Conservation (phyloP, 495 filamentous ascomycete species). For the Antarctomyces pellizariae region DNA sequence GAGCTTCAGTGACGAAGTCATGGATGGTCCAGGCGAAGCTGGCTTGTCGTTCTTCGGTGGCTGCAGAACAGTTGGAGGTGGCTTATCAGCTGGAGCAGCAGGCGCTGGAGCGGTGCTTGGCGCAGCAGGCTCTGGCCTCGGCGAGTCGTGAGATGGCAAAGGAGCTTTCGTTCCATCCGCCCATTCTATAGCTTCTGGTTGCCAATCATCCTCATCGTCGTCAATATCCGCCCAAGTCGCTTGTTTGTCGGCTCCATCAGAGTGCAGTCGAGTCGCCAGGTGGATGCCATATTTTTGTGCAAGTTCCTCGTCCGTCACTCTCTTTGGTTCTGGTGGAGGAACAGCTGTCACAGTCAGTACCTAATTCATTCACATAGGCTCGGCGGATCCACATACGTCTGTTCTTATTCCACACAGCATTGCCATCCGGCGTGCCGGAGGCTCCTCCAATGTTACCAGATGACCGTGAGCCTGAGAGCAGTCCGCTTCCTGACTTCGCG, state of each 20-base stretch:
- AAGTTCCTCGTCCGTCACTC: slow-evolving; percentile 90
- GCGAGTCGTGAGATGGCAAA: slow-evolving; percentile 37
- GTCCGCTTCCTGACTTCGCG: slow-evolving; percentile 26
- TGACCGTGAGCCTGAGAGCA: slow-evolving; percentile 22
- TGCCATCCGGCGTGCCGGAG: slow-evolving; percentile 28
- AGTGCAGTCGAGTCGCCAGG: slow-evolving; percentile 70
- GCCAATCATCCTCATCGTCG: slow-evolving; percentile 97
- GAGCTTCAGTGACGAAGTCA: slow-evolving; percentile 19
- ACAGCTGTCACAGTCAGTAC: slow-evolving; percentile 31
- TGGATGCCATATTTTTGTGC: slow-evolving; percentile 93
- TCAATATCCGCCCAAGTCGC: slow-evolving; percentile 97
- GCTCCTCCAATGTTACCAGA: slow-evolving; percentile 31
- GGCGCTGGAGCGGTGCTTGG: slow-evolving; percentile 18
- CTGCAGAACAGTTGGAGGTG: no score
- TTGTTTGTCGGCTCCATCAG: slow-evolving; percentile 61
- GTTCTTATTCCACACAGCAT: slow-evolving; percentile 95
- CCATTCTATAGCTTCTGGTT: slow-evolving; percentile 89
- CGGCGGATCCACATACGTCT: slow-evolving; percentile 37
- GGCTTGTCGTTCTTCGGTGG: slow-evolving; percentile 18
- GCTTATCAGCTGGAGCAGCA: slow-evolving; percentile 11
- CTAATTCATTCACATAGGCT: slow-evolving; percentile 1
- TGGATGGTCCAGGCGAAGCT: slow-evolving; percentile 14
- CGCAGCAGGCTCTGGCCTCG: slow-evolving; percentile 13
- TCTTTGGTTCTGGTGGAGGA: slow-evolving; percentile 60
- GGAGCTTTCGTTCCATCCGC: slow-evolving; percentile 88